Evolutionary conservation across 352 stramenopile species (phyloP).

Genomic region (Albugo laibachii): DNA sequence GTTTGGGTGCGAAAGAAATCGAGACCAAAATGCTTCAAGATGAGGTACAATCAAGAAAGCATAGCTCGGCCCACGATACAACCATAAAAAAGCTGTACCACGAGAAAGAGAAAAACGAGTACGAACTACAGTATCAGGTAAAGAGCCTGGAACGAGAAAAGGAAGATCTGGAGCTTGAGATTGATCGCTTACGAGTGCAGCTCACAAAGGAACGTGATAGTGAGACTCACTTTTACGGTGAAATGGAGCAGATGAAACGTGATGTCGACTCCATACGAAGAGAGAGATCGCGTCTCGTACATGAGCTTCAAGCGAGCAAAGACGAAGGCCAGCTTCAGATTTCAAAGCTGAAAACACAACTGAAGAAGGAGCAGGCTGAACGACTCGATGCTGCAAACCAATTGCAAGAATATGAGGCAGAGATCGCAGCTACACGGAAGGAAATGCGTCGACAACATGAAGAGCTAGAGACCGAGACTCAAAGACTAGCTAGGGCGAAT

Average conservation of each 20-base stretch:
- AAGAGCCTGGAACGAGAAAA: constrained; percentile 10
- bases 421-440: constrained; percentile 40
- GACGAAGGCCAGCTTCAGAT: background rate
- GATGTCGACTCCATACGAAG: no score
- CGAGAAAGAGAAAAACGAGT: constrained; percentile 1
- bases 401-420: constrained; percentile 49
- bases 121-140: constrained; percentile 15
- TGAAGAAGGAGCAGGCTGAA: constrained; percentile 25
- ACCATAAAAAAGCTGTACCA: constrained; percentile 7
- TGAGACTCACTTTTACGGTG: background rate
- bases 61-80: constrained; percentile 1
- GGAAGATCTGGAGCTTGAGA: background rate
- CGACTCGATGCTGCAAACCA: constrained; percentile 40
- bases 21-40: constrained; percentile 5
- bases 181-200: background rate
- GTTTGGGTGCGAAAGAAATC: constrained; percentile 10
- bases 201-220: background rate
- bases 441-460: constrained; percentile 54
- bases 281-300: no score
- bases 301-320: background rate
- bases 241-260: background rate
- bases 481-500: constrained; percentile 18
- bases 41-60: background rate
- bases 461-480: constrained; percentile 30
- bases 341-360: constrained; percentile 2